Base-by-base conservation (phyloP, 306 rosid species). In the Hippophae tibetana region DNA sequence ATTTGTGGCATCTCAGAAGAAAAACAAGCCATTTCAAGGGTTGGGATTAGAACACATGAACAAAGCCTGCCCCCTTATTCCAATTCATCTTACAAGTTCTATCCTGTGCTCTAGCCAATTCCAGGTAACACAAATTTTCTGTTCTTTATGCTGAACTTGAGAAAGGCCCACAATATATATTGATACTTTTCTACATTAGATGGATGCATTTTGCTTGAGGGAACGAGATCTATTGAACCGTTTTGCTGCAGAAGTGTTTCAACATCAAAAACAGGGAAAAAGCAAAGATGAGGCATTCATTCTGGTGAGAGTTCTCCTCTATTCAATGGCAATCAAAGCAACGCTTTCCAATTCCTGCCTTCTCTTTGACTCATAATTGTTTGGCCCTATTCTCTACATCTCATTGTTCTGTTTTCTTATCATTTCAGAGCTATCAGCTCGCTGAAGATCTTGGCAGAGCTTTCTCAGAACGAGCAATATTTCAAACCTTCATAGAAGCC, bases 1-100 rank as follows among this genome's bases (percentile, higher is more conserved):
- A 72, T 87, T 70, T 73, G 12, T 74, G 57, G 79, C 84, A 47
- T 72, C 77, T 64, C 75, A 78, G 78, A 87, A 63, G 61, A 79
- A 60, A 76, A 87, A 79, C 56, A 79, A 74, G 56, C 96, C 96
- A 62, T 83, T 81, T 73, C 73, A 70, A 57, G 86, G 86, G 23
- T 71, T 87, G 65, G 98, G 96, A 51, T 81, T 90, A 63, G 98
- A 85, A 61, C 89, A 90, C 80, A 90, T 90, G 96, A 87, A 90
- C 76, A 62, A 69, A 55, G 76, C 89, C 56, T 67, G 58, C 51
- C 95, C 95, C 53, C 67, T 66, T 63, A 74, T 85, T 74, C 87
- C 89, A 68, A 79, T 95, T 64, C 82, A 69, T 58, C 74, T 87
- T 60, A 76, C 84, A 10, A 74, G 82, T 70, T 74, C 89, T 70